Conservation (phyloP, 257 asterid genomes). For the Solanum sitiens region DNA sequence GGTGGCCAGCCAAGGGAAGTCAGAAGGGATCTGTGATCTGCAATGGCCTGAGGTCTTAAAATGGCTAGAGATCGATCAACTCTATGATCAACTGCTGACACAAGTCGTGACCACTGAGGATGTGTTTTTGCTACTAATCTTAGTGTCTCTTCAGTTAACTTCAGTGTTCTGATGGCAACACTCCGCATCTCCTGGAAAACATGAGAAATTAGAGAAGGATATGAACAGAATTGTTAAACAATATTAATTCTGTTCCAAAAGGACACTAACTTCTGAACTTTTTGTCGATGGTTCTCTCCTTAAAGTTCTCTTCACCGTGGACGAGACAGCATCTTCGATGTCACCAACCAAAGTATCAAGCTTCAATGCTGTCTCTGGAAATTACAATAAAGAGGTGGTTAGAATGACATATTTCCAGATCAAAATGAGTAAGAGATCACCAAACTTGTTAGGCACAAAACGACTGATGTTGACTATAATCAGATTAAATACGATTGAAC, state of each 20-base stretch:
- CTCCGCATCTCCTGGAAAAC: conserved; percentile 53
- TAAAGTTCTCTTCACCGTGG: conserved; percentile 49
- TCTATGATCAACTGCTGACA: conserved; percentile 93
- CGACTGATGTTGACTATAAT: neutral
- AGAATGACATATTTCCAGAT: conserved; percentile 3
- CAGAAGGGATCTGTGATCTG: conserved; percentile 88
- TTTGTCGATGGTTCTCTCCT: conserved; percentile 44
- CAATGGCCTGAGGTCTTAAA: conserved; percentile 93
- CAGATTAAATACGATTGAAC: neutral
- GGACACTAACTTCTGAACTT: conserved; percentile 55
- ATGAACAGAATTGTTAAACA: neutral
- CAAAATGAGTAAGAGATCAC: neutral
- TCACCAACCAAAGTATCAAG: conserved; percentile 88
- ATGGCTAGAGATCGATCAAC: conserved; percentile 89
- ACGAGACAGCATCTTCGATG: conserved; percentile 86
- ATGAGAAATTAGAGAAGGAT: conserved; percentile 3
- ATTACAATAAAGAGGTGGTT: conserved; percentile 8
- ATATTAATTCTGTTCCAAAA: neutral
- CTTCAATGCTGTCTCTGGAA: conserved; percentile 77
- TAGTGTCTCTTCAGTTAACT: conserved; percentile 57
- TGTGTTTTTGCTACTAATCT: conserved; percentile 47
- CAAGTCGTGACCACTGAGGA: conserved; percentile 83
- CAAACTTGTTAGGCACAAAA: neutral
- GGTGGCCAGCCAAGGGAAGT: conserved; percentile 99
- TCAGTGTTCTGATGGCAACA: conserved; percentile 52